Conservation (phyloP, 345 rosid species). For the Cardamine occulta region DNA sequence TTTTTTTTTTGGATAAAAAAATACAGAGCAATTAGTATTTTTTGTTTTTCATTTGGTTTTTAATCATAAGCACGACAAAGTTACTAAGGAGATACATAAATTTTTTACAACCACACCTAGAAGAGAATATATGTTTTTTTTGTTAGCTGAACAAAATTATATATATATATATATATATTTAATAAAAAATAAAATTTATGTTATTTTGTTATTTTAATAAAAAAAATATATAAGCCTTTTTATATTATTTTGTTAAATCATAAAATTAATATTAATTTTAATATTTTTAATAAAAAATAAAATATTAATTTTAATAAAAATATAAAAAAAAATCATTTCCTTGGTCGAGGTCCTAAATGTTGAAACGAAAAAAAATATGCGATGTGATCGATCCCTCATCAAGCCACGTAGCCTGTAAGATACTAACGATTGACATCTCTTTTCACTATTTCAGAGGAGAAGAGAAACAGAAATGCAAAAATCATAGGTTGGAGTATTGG, state of each 20-base stretch:
- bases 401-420: background rate
- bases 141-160: too few relatives aligned
- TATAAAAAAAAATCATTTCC: background rate
- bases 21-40: background rate
- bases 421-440: conserved; percentile 7
- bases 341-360: background rate
- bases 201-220: too few relatives aligned
- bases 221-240: too few relatives aligned
- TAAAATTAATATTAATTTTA: too few relatives aligned
- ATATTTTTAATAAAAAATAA: too few relatives aligned
- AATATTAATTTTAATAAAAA: too few relatives aligned
- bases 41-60: too few relatives aligned
- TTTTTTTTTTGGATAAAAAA: background rate
- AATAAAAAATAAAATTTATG: too few relatives aligned
- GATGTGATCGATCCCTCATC: background rate
- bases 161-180: too few relatives aligned
- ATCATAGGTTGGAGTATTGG: conserved; percentile 59
- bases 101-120: too few relatives aligned
- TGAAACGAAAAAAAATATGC: background rate
- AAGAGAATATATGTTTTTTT: too few relatives aligned
- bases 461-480: conserved; percentile 27
- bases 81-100: background rate
- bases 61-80: background rate
- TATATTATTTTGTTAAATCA: background rate
- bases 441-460: conserved; percentile 49